phyloP scores from a whole-genome alignment of 305 asterid genomes.

The Fraxinus floribunda region DNA sequence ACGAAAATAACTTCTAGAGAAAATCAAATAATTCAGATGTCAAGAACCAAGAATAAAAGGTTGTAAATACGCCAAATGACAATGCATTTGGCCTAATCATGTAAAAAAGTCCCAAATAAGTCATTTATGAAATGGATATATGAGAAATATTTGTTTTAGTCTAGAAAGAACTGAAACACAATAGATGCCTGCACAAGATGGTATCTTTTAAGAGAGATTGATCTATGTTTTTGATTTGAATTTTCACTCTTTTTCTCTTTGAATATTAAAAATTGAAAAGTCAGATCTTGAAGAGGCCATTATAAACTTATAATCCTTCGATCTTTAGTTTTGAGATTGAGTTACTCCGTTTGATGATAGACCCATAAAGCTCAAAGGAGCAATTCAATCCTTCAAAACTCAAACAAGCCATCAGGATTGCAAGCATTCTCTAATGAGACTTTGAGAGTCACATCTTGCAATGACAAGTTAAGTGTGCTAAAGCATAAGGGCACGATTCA shows the following conservation, averaged over 20 bases:
- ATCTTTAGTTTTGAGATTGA: not conserved
- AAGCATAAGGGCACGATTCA: not conserved
- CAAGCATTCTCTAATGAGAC: not conserved
- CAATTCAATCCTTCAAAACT: not conserved
- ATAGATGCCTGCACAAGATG: slow-evolving; percentile 23
- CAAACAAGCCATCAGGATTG: not conserved
- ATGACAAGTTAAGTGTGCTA: not conserved
- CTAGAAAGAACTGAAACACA: slow-evolving; percentile 10
- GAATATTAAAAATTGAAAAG: slow-evolving; percentile 19
- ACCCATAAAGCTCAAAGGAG: not conserved
- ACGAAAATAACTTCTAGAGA: not conserved
- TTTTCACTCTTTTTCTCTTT: slow-evolving; percentile 19
- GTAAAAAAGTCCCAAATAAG: slow-evolving; percentile 11
- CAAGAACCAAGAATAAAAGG: slow-evolving; percentile 27
- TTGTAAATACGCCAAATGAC: slow-evolving; percentile 20
- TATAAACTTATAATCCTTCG: not conserved
- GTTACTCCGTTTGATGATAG: not conserved
- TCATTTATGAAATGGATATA: not conserved
- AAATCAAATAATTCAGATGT: slow-evolving; percentile 10
- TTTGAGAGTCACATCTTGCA: not conserved
- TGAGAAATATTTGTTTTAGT: not conserved
- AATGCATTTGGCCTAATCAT: slow-evolving; percentile 21
- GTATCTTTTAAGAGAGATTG: slow-evolving; percentile 27
- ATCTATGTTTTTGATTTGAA: slow-evolving; percentile 41
- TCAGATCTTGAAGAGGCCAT: slow-evolving; percentile 17